Conservation (phyloP, 2,329 filamentous ascomycete species). For the Trichoderma atroviride region DNA sequence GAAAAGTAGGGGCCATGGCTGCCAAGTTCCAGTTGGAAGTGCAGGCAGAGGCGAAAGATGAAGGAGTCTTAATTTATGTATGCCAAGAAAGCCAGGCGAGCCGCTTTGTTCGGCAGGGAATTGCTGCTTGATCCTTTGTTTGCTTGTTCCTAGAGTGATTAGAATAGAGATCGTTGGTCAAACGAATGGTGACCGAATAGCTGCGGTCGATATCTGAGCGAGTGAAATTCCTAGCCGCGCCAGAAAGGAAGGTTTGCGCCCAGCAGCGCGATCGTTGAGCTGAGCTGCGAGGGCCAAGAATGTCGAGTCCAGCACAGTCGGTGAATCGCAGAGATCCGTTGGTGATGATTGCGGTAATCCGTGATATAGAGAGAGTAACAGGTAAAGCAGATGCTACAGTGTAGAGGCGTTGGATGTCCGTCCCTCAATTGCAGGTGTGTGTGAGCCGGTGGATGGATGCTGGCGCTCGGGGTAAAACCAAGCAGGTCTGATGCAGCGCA, state of each 20-base stretch:
- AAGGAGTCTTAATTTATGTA: background rate
- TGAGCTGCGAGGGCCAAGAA: constrained; percentile 2
- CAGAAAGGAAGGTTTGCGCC: constrained; percentile 1
- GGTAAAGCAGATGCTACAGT: constrained; percentile 17
- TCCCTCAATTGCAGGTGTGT: constrained; percentile 2
- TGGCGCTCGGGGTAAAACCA: background rate
- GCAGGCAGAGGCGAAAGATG: background rate
- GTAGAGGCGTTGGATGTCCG: constrained; percentile 5
- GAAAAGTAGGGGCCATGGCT: constrained; percentile 65
- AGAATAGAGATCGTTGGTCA: background rate
- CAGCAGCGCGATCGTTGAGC: background rate
- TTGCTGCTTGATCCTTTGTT: background rate
- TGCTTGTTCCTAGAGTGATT: constrained; percentile 10
- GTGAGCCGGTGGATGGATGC: constrained; percentile 21
- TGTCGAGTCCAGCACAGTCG: background rate
- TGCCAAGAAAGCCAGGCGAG: background rate
- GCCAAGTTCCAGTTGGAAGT: constrained; percentile 5
- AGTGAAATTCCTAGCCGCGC: constrained; percentile 4
- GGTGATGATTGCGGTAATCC: constrained; percentile 1
- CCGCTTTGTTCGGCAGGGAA: background rate
- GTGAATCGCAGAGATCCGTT: background rate
- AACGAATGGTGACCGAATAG: constrained; percentile 17
- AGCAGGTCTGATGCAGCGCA: constrained; percentile 6
- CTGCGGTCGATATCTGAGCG: background rate
- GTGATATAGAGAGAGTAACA: constrained; percentile 16